A percentile compares a stretch with the other conserved stretches of the same genome.
Conservation (phyloP, 176 grass and related monocot genomes). For the Chloris gayana region DNA sequence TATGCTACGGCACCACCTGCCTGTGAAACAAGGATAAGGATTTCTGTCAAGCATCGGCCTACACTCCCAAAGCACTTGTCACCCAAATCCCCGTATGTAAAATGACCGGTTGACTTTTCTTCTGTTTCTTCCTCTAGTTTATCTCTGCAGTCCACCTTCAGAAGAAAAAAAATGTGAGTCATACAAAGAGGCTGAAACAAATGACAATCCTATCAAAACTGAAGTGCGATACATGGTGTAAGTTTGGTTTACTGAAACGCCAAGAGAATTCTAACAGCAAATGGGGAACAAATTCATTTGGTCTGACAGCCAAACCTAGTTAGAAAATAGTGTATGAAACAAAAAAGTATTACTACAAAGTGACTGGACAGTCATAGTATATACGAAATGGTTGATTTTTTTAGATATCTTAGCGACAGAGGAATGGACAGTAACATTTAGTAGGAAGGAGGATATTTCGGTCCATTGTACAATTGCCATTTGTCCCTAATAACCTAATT, state of each 20-base stretch:
- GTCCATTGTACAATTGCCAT: not conserved
- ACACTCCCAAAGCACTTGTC: slow-evolving; percentile 65
- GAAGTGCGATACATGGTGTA: not conserved
- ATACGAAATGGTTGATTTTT: not conserved
- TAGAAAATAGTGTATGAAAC: not conserved
- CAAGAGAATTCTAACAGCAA: not conserved
- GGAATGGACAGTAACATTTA: too few species aligned
- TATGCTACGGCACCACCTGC: slow-evolving; percentile 79
- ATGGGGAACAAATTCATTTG: slow-evolving; percentile 4
- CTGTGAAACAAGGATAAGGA: slow-evolving; percentile 76
- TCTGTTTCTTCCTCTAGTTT: slow-evolving; percentile 54
- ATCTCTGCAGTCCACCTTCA: slow-evolving; percentile 80
- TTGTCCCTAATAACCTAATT: not conserved
- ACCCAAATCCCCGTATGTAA: slow-evolving; percentile 83
- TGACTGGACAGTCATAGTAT: not conserved
- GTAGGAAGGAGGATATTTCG: not conserved
- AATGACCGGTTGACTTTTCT: slow-evolving; percentile 29
- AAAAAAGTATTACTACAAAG: not conserved
- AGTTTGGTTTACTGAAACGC: not conserved
- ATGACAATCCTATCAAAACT: not conserved
- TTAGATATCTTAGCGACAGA: not conserved
- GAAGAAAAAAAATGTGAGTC: slow-evolving; percentile 32
- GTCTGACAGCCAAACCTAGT: not conserved
- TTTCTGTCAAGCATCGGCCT: slow-evolving; percentile 75
- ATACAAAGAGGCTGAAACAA: slow-evolving; percentile 13